Percentiles rank a stretch among this genome's conserved stretches.
Conservation (phyloP, 345 rosid genomes). For the Rhodomyrtus tomentosa region DNA sequence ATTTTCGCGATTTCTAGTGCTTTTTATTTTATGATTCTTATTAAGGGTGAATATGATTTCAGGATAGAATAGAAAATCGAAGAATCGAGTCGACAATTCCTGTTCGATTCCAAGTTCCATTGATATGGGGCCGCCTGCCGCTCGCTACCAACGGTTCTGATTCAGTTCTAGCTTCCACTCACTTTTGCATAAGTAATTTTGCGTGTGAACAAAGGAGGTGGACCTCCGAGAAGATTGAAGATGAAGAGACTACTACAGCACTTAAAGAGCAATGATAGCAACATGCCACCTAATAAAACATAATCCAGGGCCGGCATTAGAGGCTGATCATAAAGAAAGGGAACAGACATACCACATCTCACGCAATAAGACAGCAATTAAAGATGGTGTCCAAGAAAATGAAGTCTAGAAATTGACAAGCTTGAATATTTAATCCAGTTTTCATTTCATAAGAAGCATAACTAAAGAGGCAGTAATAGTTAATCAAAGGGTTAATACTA, state of each 20-base stretch:
- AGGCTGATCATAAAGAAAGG: neutral
- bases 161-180: too few species aligned
- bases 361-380: neutral
- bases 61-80: too few species aligned
- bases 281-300: neutral
- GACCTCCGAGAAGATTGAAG: neutral
- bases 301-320: neutral
- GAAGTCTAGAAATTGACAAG: neutral
- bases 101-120: too few species aligned
- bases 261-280: neutral
- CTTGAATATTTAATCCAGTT: neutral
- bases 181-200: rapidly evolving
- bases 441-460: neutral
- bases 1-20: neutral
- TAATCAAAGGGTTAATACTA: neutral
- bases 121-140: too few species aligned
- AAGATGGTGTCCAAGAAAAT: neutral
- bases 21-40: neutral
- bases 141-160: too few species aligned
- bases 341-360: neutral
- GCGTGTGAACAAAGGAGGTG: neutral
- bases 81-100: too few species aligned
- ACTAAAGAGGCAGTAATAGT: neutral
- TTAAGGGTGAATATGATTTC: too few species aligned
- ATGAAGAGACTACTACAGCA: neutral